These are phyloP conservation scores for Russula ochroleuca DNA, from an alignment of 768 basidiomycete genomes.

Conservation along the genomic window DNA sequence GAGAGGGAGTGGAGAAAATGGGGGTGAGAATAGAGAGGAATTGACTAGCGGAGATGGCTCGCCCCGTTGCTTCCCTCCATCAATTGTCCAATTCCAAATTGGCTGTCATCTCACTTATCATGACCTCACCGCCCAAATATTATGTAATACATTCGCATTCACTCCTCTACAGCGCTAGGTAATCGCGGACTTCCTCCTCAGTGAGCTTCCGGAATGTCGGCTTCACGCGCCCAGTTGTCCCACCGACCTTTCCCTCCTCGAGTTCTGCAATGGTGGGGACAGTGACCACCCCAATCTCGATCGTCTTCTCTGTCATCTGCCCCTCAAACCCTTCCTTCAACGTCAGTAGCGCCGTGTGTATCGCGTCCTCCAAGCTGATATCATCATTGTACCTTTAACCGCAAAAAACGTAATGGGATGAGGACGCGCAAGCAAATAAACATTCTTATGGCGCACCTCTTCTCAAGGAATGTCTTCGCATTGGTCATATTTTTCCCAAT, in stretches of 20 bases:
- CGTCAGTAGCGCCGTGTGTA: constrained; percentile 96
- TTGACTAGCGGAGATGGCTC: neutral
- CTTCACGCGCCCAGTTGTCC: constrained; percentile 62
- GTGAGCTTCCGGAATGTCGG: constrained; percentile 93
- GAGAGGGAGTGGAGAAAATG: neutral
- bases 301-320: constrained; percentile 99
- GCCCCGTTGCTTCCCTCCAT: no score
- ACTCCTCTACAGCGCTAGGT: constrained; percentile 65
- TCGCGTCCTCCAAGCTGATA: constrained; percentile 96
- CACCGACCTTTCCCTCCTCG: constrained; percentile 66
- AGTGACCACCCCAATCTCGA: constrained; percentile 96
- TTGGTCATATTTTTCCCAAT: constrained; percentile 99
- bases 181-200: constrained; percentile 97
- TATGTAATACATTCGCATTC: neutral
- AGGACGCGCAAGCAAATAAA: constrained; percentile 13
- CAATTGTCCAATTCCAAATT: no score
- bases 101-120: neutral
- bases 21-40: neutral
- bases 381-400: constrained; percentile 92
- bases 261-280: constrained; percentile 70
- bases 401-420: neutral
- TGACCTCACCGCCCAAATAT: neutral
- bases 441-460: constrained; percentile 58
- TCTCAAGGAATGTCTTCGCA: constrained; percentile 98
- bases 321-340: constrained; percentile 99